These are phyloP conservation scores for Flaveria sonorensis DNA, from an alignment of 129 eudicot genomes.

Conservation along the genomic window DNA sequence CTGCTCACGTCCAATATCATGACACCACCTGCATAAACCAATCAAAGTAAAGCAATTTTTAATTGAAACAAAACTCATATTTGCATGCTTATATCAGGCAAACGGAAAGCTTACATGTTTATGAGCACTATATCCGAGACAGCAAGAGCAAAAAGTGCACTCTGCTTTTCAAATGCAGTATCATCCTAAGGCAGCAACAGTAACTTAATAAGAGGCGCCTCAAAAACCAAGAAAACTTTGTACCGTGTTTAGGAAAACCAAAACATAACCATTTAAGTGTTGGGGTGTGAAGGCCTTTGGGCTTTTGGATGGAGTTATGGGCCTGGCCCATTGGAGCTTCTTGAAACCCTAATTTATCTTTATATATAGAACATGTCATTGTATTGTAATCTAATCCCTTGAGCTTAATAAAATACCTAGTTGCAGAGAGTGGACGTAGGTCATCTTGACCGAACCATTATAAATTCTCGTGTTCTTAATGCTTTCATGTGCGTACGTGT, in stretches of 20 bases:
- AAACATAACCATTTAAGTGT: conserved; percentile 15
- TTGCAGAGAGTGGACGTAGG: no score
- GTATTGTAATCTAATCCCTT: no score
- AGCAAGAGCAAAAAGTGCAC: conserved; percentile 97
- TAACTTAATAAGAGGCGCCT: conserved; percentile 2
- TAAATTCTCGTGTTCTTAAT: no score
- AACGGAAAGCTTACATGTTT: conserved; percentile 67
- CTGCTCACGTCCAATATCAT: conserved; percentile 94
- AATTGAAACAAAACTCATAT: not conserved
- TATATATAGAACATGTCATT: no score
- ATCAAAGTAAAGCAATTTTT: conserved; percentile 16
- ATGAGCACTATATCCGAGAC: conserved; percentile 96
- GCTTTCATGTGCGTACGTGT: no score
- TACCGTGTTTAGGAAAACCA: not conserved
- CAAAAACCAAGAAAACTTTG: conserved; percentile 11
- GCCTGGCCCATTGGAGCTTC: no score
- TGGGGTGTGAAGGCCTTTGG: no score
- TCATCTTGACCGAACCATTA: no score
- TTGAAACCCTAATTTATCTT: no score
- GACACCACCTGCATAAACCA: conserved; percentile 72
- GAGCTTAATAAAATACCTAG: no score
- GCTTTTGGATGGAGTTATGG: no score
- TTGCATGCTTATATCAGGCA: conserved; percentile 7
- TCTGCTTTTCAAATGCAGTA: conserved; percentile 92
- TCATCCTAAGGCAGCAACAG: conserved; percentile 65